Conservation (phyloP, 225 moss, liverwort and hornwort genomes). For the Lunularia cruciata region DNA sequence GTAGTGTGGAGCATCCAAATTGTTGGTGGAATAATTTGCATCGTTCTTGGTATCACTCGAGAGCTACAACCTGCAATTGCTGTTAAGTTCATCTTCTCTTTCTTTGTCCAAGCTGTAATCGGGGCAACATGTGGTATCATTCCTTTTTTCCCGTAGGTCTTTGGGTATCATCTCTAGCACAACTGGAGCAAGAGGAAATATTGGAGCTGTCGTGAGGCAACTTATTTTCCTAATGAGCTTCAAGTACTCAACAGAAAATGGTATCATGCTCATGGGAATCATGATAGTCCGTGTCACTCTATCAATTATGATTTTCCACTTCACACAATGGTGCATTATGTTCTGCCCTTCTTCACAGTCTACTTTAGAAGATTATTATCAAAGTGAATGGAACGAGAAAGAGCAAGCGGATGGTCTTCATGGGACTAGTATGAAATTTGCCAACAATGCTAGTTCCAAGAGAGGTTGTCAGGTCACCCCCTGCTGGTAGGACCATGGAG, state of each 20-base stretch:
- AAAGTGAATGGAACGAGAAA: conserved; percentile 39
- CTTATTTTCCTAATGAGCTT: conserved; percentile 47
- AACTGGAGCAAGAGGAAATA: conserved; percentile 64
- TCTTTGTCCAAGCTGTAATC: conserved; percentile 61
- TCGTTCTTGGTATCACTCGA: conserved; percentile 30
- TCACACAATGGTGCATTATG: conserved; percentile 69
- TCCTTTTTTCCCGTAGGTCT: conserved; percentile 61
- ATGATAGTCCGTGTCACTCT: conserved; percentile 45
- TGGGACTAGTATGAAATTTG: conserved; percentile 50
- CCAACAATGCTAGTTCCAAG: conserved; percentile 50
- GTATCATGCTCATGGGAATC: conserved; percentile 58
- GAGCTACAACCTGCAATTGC: conserved; percentile 19
- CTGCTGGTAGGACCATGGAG: no score
- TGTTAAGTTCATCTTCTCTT: conserved; percentile 58
- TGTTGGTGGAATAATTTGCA: no score
- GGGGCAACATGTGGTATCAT: conserved; percentile 64
- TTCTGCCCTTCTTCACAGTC: conserved; percentile 22
- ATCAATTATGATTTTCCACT: conserved; percentile 33
- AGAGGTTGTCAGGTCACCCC: no score
- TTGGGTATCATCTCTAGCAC: conserved; percentile 60
- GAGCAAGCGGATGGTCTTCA: conserved; percentile 61
- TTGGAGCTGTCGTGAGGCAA: conserved; percentile 54
- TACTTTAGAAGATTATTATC: conserved; percentile 53
- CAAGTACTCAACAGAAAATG: conserved; percentile 41
- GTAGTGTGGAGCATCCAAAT: conserved; percentile 45